Evolutionary conservation across 1,284 basidiomycete species (phyloP).

Genomic region (Ceratobasidium papillatum): DNA sequence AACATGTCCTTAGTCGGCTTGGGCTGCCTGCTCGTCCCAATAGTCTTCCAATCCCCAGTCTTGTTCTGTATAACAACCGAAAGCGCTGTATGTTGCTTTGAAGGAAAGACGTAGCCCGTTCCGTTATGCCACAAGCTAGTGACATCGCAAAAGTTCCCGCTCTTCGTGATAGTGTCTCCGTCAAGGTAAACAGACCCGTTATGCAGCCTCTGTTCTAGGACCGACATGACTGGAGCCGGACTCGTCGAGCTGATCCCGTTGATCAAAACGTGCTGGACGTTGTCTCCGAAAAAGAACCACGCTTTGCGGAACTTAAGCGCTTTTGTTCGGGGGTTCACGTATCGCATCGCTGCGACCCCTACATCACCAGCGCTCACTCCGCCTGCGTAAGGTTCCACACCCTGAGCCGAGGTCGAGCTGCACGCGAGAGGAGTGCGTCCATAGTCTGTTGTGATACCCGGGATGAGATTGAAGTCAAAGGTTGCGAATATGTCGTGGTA

Average conservation of each 20-base stretch:
- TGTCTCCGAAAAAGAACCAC: constrained; percentile 74
- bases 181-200: constrained; percentile 59
- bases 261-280: constrained; percentile 69
- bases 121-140: constrained; percentile 65
- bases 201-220: constrained; percentile 69
- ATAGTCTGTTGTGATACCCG: constrained; percentile 72
- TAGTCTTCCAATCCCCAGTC: constrained; percentile 68
- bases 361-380: constrained; percentile 52
- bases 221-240: constrained; percentile 62
- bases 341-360: constrained; percentile 44
- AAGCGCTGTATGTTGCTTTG: constrained; percentile 17
- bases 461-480: constrained; percentile 79
- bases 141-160: constrained; percentile 52
- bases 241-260: constrained; percentile 59
- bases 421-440: constrained; percentile 61
- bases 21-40: constrained; percentile 67
- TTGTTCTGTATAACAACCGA: constrained; percentile 55
- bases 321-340: constrained; percentile 62
- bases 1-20: constrained; percentile 65
- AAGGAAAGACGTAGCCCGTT: constrained; percentile 62
- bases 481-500: constrained; percentile 72
- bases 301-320: constrained; percentile 69
- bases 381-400: constrained; percentile 67
- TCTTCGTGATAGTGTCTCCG: constrained; percentile 49
- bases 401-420: constrained; percentile 54